Conservation (phyloP, 1,284 basidiomycete genomes). For the Ustilago bromivora region DNA sequence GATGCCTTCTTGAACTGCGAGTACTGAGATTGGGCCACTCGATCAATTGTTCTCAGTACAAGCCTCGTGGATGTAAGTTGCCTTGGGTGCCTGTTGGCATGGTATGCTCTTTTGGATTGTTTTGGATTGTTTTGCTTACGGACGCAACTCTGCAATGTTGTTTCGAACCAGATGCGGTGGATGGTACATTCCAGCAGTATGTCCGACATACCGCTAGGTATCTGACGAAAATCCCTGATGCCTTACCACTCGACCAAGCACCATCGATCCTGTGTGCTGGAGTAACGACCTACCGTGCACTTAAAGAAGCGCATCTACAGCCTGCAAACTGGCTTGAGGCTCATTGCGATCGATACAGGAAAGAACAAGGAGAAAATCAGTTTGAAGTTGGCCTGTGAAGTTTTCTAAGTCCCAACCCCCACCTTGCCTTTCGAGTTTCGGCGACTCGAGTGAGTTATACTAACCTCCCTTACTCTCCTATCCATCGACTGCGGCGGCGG, state of each 20-base stretch:
- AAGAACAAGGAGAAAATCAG: slow-evolving; percentile 81
- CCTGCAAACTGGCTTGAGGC: slow-evolving; percentile 78
- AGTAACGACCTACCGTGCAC: slow-evolving; percentile 84
- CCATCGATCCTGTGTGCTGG: slow-evolving; percentile 84
- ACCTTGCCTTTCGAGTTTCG: neutral
- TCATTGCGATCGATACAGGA: slow-evolving; percentile 84
- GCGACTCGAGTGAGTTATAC: too few species aligned
- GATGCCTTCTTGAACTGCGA: slow-evolving; percentile 80
- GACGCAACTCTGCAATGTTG: too few species aligned
- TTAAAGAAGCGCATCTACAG: slow-evolving; percentile 78
- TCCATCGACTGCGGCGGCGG: too few species aligned
- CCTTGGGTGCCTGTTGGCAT: too few species aligned
- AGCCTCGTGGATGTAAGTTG: slow-evolving; percentile 70
- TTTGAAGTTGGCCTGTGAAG: slow-evolving; percentile 79
- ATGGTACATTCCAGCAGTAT: slow-evolving; percentile 83
- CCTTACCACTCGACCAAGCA: slow-evolving; percentile 77
- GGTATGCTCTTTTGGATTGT: too few species aligned
- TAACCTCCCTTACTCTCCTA: neutral
- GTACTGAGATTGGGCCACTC: slow-evolving; percentile 80
- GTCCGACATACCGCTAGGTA: slow-evolving; percentile 77
- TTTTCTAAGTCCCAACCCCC: slow-evolving; percentile 71
- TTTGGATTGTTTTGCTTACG: neutral
- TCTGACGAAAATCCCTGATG: slow-evolving; percentile 74
- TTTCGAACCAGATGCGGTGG: slow-evolving; percentile 70
- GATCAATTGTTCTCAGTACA: slow-evolving; percentile 71